Conservation (phyloP, 1,139 yeast species). For the Yamadazyma trypodendri region DNA sequence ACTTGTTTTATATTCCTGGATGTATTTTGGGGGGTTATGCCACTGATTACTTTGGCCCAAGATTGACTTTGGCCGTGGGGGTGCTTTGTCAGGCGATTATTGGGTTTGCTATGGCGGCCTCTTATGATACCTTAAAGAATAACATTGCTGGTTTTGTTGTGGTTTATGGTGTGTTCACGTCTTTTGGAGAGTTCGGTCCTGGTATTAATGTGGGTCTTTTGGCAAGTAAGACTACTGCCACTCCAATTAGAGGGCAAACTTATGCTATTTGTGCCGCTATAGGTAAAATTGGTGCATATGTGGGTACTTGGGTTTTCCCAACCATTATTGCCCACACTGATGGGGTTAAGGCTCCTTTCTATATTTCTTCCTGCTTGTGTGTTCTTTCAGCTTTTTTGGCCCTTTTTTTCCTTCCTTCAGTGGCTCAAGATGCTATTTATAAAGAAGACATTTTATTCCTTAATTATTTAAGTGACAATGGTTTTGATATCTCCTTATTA, state of each 20-base stretch:
- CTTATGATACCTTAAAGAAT: constrained; percentile 51
- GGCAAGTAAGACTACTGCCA: constrained; percentile 83
- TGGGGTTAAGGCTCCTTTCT: constrained; percentile 77
- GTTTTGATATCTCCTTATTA: constrained; percentile 54
- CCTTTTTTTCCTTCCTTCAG: constrained; percentile 70
- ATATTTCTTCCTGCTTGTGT: constrained; percentile 76
- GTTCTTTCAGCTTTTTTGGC: constrained; percentile 69
- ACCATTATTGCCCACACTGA: constrained; percentile 49
- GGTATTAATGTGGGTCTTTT: constrained; percentile 89
- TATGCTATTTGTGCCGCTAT: constrained; percentile 90
- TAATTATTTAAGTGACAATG: constrained; percentile 57
- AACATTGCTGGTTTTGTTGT: constrained; percentile 79
- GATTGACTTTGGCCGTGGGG: constrained; percentile 72
- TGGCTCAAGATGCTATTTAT: constrained; percentile 79
- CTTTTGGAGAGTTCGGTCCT: constrained; percentile 92
- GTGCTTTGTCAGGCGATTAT: constrained; percentile 69
- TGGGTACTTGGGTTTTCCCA: constrained; percentile 88
- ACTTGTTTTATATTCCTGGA: constrained; percentile 88
- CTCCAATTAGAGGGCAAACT: constrained; percentile 86
- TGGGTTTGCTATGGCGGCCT: constrained; percentile 86
- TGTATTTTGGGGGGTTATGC: constrained; percentile 77
- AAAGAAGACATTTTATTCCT: constrained; percentile 74
- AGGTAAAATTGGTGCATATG: constrained; percentile 91
- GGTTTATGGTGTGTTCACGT: constrained; percentile 79
- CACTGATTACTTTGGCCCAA: constrained; percentile 88